phyloP scores from a whole-genome alignment of 1,284 basidiomycete genomes.

The Malassezia arunalokei region DNA sequence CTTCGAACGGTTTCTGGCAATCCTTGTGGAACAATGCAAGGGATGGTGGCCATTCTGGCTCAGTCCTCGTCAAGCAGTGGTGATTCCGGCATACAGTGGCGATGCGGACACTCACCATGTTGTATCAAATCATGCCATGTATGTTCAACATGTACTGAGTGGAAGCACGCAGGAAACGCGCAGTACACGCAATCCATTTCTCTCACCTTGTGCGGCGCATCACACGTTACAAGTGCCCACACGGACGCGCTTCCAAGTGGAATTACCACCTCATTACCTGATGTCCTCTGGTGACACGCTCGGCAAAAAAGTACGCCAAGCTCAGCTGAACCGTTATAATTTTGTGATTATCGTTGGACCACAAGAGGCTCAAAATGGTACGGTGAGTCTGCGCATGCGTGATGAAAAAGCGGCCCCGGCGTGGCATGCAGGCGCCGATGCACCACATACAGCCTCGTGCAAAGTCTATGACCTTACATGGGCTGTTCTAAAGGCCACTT shows the following conservation, averaged over 20 bases:
- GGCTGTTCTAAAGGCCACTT: conserved; percentile 1
- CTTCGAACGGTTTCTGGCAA: conserved; percentile 43
- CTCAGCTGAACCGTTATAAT: conserved; percentile 30
- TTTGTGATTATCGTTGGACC: conserved; percentile 39
- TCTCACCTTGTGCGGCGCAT: background rate
- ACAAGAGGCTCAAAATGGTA: conserved; percentile 24
- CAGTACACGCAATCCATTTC: conserved; percentile 2
- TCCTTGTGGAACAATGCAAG: conserved; percentile 34
- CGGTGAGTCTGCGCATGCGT: conserved; percentile 28
- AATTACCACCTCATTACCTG: conserved; percentile 20
- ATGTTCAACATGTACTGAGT: conserved; percentile 18
- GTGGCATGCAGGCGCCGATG: background rate
- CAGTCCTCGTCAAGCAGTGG: conserved; percentile 33
- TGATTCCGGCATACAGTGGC: conserved; percentile 23
- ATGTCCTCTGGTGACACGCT: conserved; percentile 28
- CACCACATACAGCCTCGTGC: background rate
- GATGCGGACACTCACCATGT: conserved; percentile 10
- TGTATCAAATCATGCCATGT: conserved; percentile 18
- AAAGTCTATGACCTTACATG: conserved; percentile 3
- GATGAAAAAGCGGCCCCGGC: conserved; percentile 16
- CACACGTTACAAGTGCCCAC: conserved; percentile 4
- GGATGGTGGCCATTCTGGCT: conserved; percentile 46
- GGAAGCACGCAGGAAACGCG: conserved; percentile 15
- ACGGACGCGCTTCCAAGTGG: conserved; percentile 32
- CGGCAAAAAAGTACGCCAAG: conserved; percentile 28